Conservation (phyloP, 108 stramenopile species). For the Schizochytrium sp. region DNA sequence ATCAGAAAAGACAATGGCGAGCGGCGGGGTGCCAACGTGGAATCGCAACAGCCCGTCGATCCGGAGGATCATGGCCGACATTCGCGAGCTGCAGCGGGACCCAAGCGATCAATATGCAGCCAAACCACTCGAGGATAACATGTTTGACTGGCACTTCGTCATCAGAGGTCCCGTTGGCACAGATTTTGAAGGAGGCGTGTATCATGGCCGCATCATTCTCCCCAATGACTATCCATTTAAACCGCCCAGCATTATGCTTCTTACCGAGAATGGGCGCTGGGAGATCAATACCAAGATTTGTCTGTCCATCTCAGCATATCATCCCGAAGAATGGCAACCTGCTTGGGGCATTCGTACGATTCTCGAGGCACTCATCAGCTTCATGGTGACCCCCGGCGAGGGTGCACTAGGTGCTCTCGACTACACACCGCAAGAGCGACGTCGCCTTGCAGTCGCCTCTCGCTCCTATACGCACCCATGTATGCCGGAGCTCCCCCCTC, state of each 20-base stretch:
- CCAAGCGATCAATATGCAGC: conserved; percentile 85
- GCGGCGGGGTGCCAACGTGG: background rate
- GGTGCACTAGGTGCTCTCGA: conserved; percentile 93
- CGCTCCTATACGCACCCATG: background rate
- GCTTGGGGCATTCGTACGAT: conserved; percentile 88
- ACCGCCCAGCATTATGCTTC: conserved; percentile 90
- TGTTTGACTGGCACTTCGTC: conserved; percentile 82
- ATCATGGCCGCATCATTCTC: conserved; percentile 85
- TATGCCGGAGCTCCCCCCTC: background rate
- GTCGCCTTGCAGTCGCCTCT: background rate
- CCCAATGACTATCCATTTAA: conserved; percentile 64
- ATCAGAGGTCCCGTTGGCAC: conserved; percentile 79
- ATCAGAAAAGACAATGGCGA: too few species aligned
- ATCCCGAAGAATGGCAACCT: conserved; percentile 92
- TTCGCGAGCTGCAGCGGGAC: conserved; percentile 83
- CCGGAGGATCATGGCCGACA: conserved; percentile 74
- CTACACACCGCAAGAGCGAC: background rate
- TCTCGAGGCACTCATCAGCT: conserved; percentile 88
- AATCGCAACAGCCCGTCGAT: conserved; percentile 20
- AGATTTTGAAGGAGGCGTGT: conserved; percentile 81
- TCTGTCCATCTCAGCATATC: conserved; percentile 80
- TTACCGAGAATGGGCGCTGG: conserved; percentile 90
- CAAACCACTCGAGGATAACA: conserved; percentile 64
- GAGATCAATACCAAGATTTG: conserved; percentile 88
- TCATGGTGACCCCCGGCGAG: conserved; percentile 84